These are phyloP conservation scores for Panicum miliaceum DNA, from an alignment of 176 grass and related monocot species.

Conservation along the genomic window DNA sequence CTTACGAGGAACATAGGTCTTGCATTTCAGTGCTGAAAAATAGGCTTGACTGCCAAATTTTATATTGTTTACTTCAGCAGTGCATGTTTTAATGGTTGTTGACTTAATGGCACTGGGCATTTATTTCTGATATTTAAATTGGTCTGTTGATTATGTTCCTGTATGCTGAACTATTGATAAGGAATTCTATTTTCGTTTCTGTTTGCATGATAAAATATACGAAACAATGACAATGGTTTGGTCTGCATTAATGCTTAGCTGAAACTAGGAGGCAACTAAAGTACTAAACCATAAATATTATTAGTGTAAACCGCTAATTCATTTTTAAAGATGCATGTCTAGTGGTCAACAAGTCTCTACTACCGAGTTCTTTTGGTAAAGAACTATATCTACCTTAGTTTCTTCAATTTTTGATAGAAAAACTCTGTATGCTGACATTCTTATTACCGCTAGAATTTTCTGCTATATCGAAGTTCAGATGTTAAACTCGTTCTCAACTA, in stretches of 20 bases:
- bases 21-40: slow-evolving; percentile 6
- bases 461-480: not conserved
- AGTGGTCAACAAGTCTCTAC: not conserved
- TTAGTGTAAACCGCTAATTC: not conserved
- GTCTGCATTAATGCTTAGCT: not conserved
- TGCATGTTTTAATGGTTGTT: not conserved
- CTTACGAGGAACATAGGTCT: not conserved
- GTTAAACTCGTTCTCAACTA: not conserved
- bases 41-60: not conserved
- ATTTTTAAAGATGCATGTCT: not conserved
- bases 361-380: slow-evolving; percentile 11
- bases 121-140: slow-evolving; percentile 7
- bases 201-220: not conserved
- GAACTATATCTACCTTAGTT: not conserved
- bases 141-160: slow-evolving; percentile 13
- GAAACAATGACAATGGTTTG: not conserved
- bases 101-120: not conserved
- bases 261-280: not conserved
- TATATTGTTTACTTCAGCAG: not conserved
- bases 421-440: slow-evolving; percentile 10
- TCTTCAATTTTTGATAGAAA: slow-evolving; percentile 21
- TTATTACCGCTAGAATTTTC: not conserved
- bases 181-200: not conserved
- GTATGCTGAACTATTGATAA: slow-evolving; percentile 15
- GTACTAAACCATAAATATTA: not conserved